Base-by-base conservation (phyloP, 2,329 filamentous ascomycete genomes). In the Ophiosphaerella narmari region DNA sequence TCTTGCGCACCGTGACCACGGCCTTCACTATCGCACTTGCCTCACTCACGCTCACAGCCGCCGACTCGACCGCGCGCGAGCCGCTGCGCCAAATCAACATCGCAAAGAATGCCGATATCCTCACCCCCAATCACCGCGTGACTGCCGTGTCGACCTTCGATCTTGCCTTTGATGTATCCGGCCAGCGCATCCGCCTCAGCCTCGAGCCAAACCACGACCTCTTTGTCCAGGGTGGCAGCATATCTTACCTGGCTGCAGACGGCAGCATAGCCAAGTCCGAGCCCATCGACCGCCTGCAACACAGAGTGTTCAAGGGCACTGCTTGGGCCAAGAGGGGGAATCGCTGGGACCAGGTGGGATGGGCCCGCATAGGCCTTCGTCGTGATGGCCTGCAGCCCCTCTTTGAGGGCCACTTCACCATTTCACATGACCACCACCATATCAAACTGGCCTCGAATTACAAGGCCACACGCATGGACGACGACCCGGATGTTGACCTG, bases 131-230 rank as follows among this genome's bases (percentile, higher is more conserved):
- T 39, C 85, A 90, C 70, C 86, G 88, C 51, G 84, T 96, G 39
- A 87, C 94, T 68, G 86, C 91, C 41, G 79, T 89, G 48, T 93
- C 91, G 12, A 78, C 85, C 18, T 99, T 99, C 73, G 90, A 96
- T 65, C 78, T 99, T 54, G 86, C 84, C 26, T 97, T 99, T 71
- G 80, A 84, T 49, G 77, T 96, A 32, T 78, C 83, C 52, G 80
- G 82, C 45, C 77, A 82, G 52, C 83, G 85, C 60, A 80, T 97
- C 65, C 90, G 91, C 59, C 82, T 99, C 44, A 82, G 84, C 47
- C 82, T 99, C 41, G 86, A 94, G 70, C 94, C 94, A 4, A 97
- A 97, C 71, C 85, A 96, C 76, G 90, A 97, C 74, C 86, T 97
- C 50, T 80, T 99, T 39, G 83, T 87, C 46, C 82, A 91, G 13